Base-by-base conservation (phyloP, 2,329 filamentous ascomycete genomes). In the Fusarium brachygibbosum region DNA sequence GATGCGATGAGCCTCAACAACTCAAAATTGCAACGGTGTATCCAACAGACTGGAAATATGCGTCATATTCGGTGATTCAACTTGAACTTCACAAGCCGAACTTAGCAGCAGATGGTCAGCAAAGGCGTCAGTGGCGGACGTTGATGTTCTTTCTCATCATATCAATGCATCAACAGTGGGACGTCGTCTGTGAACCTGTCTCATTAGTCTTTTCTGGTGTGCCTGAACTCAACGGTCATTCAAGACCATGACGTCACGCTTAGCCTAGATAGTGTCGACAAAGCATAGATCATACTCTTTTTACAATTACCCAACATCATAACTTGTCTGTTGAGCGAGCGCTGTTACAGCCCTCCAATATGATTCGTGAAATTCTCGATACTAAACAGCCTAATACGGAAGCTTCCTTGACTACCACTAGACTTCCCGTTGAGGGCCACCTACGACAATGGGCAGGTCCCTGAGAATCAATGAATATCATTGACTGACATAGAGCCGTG, bases 401-500 rank as follows among this genome's bases (percentile, higher is more conserved):
- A 28, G 14, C 21, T 34, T 54, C 6, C 16, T 16, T 32, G 13
- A 29, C 16, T 29, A 3, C 23, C 17, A n/a, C 11, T 44, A 28
- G 21, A 31, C 21, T 25, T 21, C 41, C 25, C 38, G 16, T 32
- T 34, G 21, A n/a, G 17, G 17, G 38, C 35, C 49, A 41, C 49
- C 49, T 52, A 52, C 49, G 49, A 52, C 49, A 41, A 31, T 14
- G 28, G 19, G 13, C 34, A 52, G 51, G n/a, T 32, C 29, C 51
- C 51, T 54, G 38, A 54, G 7, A 34, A 54, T 34, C 38, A 17
- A 7, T 8, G 37, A 54, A 25, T 45, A 35, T 23, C 28, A 19
- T 34, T 25, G 46, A 37, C 31, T 19, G 21, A 8, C 17, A n/a
- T 9, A 16, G 6, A 45, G 38, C 51, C 38, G 51, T 25, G 37